Percentiles rank a stretch among this genome's conserved stretches.
These are phyloP conservation scores for Penicillium sclerotigenum DNA, from an alignment of 2,329 filamentous ascomycete genomes.

Conservation along the genomic window DNA sequence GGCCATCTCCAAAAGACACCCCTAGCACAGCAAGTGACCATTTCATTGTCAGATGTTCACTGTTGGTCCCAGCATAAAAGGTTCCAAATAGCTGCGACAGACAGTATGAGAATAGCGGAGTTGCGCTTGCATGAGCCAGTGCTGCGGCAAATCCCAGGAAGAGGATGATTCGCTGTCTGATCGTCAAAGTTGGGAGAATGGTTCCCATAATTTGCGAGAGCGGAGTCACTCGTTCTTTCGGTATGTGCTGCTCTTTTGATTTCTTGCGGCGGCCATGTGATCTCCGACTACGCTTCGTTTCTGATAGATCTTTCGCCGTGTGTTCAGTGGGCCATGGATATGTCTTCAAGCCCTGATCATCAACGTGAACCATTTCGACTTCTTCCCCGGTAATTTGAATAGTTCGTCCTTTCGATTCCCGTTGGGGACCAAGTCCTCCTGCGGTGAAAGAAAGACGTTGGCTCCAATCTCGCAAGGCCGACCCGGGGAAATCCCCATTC, in stretches of 20 bases:
- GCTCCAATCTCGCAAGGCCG: background rate
- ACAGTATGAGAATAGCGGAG: constrained; percentile 72
- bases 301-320: background rate
- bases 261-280: background rate
- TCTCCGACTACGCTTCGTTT: background rate
- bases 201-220: constrained; percentile 62
- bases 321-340: background rate
- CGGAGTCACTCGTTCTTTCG: constrained; percentile 18
- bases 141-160: constrained; percentile 60
- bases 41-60: constrained; percentile 51
- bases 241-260: background rate
- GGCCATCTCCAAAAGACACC: constrained; percentile 65
- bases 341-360: background rate
- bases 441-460: constrained; percentile 1
- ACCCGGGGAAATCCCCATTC: background rate
- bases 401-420: background rate
- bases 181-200: constrained; percentile 64
- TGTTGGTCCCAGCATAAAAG: constrained; percentile 58
- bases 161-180: constrained; percentile 53
- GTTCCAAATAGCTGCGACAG: constrained; percentile 69
- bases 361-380: constrained; percentile 15
- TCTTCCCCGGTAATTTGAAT: background rate
- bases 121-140: constrained; percentile 62
- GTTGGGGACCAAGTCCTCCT: background rate
- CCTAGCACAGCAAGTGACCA: constrained; percentile 70